A percentile compares a stretch with the other conserved stretches of the same genome.
phyloP scores from a whole-genome alignment of 805 yeast species.

The Lipomyces chichibuensis region DNA sequence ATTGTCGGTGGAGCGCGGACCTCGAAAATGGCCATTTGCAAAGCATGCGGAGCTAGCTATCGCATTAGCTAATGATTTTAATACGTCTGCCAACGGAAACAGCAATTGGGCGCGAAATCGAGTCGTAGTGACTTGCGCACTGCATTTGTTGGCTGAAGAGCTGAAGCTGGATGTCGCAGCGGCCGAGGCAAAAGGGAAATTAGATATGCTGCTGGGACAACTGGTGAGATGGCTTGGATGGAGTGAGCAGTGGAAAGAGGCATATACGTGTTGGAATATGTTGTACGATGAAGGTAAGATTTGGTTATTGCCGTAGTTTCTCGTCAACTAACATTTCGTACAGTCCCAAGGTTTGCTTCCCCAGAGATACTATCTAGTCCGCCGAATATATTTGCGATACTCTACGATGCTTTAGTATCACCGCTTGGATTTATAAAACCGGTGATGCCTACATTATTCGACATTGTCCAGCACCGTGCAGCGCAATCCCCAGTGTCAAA shows the following conservation, averaged over 20 bases:
- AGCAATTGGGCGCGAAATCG: constrained; percentile 8
- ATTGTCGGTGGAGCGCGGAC: not conserved
- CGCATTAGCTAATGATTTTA: constrained; percentile 10
- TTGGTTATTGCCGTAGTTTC: not conserved
- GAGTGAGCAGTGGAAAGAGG: constrained; percentile 61
- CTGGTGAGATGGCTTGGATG: constrained; percentile 72
- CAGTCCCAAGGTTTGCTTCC: constrained; percentile 14
- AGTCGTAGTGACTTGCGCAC: constrained; percentile 54
- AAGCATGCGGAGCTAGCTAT: constrained; percentile 6
- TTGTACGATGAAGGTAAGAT: constrained; percentile 38
- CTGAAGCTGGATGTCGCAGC: constrained; percentile 54
- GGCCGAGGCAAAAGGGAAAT: constrained; percentile 36
- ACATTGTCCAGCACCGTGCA: constrained; percentile 6
- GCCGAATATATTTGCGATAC: constrained; percentile 18
- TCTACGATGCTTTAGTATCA: constrained; percentile 13
- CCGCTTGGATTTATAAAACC: not conserved
- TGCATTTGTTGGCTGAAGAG: constrained; percentile 83
- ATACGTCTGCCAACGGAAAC: not conserved
- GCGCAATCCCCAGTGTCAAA: not conserved
- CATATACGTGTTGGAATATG: constrained; percentile 33
- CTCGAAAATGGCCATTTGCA: constrained; percentile 7
- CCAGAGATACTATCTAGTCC: constrained; percentile 11
- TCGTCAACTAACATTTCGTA: not conserved
- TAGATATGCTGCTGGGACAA: constrained; percentile 64
- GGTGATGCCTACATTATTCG: constrained; percentile 6